Percentiles rank a stretch among this genome's conserved stretches.
Conservation (phyloP, 2,329 filamentous ascomycete genomes). For the Paecilomyces niveus region DNA sequence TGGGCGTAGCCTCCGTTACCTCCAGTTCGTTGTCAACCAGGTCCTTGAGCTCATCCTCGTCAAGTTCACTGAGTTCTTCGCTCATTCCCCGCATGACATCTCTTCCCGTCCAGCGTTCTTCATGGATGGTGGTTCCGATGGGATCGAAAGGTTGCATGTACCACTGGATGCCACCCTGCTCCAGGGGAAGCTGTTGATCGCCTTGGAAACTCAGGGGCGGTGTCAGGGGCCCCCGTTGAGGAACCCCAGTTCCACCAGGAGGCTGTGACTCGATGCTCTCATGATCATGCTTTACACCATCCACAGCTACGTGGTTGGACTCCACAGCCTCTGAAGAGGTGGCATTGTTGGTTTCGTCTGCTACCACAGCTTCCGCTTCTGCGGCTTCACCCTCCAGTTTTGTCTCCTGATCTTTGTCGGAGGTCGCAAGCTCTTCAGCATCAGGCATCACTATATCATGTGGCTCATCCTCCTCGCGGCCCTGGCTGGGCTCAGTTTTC, state of each 20-base stretch:
- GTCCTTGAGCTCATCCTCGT: constrained; percentile 79
- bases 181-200: constrained; percentile 45
- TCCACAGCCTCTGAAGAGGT: constrained; percentile 28
- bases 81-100: constrained; percentile 68
- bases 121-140: constrained; percentile 69
- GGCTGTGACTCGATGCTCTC: constrained; percentile 26
- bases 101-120: constrained; percentile 65
- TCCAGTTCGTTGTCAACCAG: constrained; percentile 48
- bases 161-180: constrained; percentile 77
- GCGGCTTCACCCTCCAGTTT: constrained; percentile 4
- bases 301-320: constrained; percentile 8
- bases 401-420: background rate
- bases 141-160: constrained; percentile 78
- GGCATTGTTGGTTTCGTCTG: constrained; percentile 10
- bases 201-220: constrained; percentile 34
- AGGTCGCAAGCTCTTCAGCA: constrained; percentile 2
- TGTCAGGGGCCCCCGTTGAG: constrained; percentile 25
- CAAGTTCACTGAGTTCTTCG: constrained; percentile 84
- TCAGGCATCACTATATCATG: constrained; percentile 9
- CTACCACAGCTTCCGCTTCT: constrained; percentile 6
- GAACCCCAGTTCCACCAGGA: constrained; percentile 35
- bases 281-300: constrained; percentile 24
- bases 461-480: constrained; percentile 5
- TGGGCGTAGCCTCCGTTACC: constrained; percentile 7
- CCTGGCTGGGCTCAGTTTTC: constrained; percentile 16